Conservation (phyloP, 176 grass and related monocot genomes). For the Chrysopogon serrulatus region DNA sequence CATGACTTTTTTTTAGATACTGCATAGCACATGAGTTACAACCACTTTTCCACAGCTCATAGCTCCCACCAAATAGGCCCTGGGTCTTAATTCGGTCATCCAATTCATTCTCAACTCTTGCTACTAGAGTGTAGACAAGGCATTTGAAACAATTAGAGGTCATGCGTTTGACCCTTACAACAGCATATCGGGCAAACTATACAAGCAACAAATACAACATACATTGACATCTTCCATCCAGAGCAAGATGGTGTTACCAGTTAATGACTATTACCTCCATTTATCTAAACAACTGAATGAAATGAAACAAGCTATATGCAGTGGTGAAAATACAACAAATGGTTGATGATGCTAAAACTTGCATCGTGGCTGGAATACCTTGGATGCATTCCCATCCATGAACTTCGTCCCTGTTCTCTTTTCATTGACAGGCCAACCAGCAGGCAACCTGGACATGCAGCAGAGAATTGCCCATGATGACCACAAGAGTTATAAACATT, state of each 20-base stretch:
- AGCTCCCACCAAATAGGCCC: too few species aligned
- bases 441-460: not conserved
- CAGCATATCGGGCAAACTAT: not conserved
- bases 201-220: not conserved
- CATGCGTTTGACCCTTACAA: not conserved
- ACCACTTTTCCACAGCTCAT: too few species aligned
- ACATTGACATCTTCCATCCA: not conserved
- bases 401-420: not conserved
- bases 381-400: not conserved
- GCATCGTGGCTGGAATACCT: not conserved
- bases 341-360: not conserved
- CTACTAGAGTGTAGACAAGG: not conserved
- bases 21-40: too few species aligned
- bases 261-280: not conserved
- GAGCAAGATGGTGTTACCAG: not conserved
- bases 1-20: too few species aligned
- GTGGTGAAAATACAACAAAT: constrained; percentile 3
- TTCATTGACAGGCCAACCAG: not conserved
- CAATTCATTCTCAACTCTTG: too few species aligned
- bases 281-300: not conserved
- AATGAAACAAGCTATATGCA: constrained; percentile 5
- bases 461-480: not conserved
- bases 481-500: not conserved
- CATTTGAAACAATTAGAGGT: not conserved
- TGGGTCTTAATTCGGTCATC: too few species aligned